phyloP scores from a whole-genome alignment of 2,329 filamentous ascomycete genomes.

The Fusarium sp. region DNA sequence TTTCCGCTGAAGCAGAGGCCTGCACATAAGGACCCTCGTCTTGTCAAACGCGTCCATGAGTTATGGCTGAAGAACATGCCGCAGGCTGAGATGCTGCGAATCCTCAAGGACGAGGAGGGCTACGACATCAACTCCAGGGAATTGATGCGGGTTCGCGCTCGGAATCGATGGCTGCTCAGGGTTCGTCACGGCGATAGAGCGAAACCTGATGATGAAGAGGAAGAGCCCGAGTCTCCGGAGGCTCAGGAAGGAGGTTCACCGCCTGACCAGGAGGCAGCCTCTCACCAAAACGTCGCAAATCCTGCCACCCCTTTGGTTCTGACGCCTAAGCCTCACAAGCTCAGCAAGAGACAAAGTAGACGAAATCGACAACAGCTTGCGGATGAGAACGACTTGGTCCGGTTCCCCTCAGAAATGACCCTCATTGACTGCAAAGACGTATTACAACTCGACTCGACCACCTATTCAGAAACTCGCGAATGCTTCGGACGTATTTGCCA shows the following conservation, averaged over 20 bases:
- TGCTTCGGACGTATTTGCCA: slow-evolving; percentile 79
- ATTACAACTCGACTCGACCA: slow-evolving; percentile 70
- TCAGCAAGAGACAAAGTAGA: slow-evolving; percentile 66
- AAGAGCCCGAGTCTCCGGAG: slow-evolving; percentile 20
- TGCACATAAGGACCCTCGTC: slow-evolving; percentile 74
- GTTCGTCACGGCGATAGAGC: slow-evolving; percentile 69
- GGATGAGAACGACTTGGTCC: slow-evolving; percentile 74
- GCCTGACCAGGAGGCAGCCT: slow-evolving; percentile 3
- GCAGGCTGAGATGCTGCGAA: slow-evolving; percentile 79
- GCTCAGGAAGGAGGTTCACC: slow-evolving; percentile 16
- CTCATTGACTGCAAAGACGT: slow-evolving; percentile 82
- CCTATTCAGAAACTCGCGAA: slow-evolving; percentile 74
- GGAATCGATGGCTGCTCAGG: slow-evolving; percentile 76
- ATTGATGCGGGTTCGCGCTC: slow-evolving; percentile 75
- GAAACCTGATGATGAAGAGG: slow-evolving; percentile 37
- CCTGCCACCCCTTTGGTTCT: background rate
- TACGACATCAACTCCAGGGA: slow-evolving; percentile 79
- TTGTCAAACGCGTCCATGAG: slow-evolving; percentile 78
- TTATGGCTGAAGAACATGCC: slow-evolving; percentile 81
- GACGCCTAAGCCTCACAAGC: background rate
- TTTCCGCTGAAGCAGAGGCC: slow-evolving; percentile 82
- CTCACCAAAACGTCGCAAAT: slow-evolving; percentile 3
- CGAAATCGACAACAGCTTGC: slow-evolving; percentile 77
- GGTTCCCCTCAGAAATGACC: slow-evolving; percentile 86
- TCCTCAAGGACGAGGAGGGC: slow-evolving; percentile 76